phyloP scores from a whole-genome alignment of 768 basidiomycete genomes.

The Tricholoma furcatifolium region DNA sequence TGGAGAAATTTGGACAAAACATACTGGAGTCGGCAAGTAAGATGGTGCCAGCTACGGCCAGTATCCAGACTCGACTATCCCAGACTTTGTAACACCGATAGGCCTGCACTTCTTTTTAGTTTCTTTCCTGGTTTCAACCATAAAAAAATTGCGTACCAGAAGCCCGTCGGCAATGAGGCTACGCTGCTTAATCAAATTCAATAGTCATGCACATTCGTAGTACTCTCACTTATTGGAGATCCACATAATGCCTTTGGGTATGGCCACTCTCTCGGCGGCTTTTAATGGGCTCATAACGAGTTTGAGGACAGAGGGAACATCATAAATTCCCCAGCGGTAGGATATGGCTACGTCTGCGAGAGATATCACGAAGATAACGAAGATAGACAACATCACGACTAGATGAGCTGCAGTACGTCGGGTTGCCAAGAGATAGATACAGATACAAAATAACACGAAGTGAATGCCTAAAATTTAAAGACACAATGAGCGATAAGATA shows the following conservation, averaged over 20 bases:
- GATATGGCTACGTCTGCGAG: slow-evolving; percentile 33
- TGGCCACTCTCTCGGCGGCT: background rate
- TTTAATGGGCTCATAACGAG: background rate
- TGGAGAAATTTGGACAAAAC: slow-evolving; percentile 21
- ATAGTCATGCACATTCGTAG: background rate
- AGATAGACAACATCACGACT: slow-evolving; percentile 28
- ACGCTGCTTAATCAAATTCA: background rate
- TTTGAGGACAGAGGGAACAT: slow-evolving; percentile 13
- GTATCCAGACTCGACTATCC: slow-evolving; percentile 4
- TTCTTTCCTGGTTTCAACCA: background rate
- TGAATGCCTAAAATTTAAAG: slow-evolving; percentile 27
- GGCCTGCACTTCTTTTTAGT: background rate
- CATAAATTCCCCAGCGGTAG: slow-evolving; percentile 27
- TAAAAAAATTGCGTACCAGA: slow-evolving; percentile 15
- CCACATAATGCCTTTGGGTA: slow-evolving; percentile 36
- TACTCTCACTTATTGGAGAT: slow-evolving; percentile 35
- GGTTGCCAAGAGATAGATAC: slow-evolving; percentile 30
- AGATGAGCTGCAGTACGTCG: slow-evolving; percentile 24
- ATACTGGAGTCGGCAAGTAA: slow-evolving; percentile 30
- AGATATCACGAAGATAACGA: slow-evolving; percentile 34
- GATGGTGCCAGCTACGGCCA: slow-evolving; percentile 16
- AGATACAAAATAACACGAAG: slow-evolving; percentile 33
- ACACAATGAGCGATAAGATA: background rate
- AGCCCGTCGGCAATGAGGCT: slow-evolving; percentile 29
- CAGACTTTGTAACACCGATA: slow-evolving; percentile 14